A percentile compares a stretch with the other conserved stretches of the same genome.
phyloP scores from a whole-genome alignment of 257 asterid species.

The Leptodermis oblonga region DNA sequence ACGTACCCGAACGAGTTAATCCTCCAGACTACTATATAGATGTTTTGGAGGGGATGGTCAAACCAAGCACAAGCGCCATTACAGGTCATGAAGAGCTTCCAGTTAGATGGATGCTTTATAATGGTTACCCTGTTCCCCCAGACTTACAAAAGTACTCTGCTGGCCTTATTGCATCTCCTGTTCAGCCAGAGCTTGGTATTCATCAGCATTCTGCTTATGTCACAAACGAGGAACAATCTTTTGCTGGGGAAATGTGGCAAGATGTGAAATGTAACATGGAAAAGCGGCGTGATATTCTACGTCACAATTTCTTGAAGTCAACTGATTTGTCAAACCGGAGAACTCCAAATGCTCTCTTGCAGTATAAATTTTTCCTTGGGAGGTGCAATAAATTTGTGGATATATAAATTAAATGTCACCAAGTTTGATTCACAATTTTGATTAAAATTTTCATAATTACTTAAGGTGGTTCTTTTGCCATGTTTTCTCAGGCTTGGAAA shows the following conservation, averaged over 20 bases:
- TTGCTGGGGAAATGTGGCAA: conserved; percentile 63
- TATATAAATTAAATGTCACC: background rate
- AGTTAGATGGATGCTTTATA: conserved; percentile 79
- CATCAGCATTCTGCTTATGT: conserved; percentile 29
- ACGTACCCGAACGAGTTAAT: conserved; percentile 83
- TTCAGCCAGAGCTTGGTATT: conserved; percentile 22
- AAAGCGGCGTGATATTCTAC: conserved; percentile 45
- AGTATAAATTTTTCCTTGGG: conserved; percentile 67
- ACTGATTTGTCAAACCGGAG: conserved; percentile 73
- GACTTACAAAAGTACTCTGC: conserved; percentile 52
- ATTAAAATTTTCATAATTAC: background rate
- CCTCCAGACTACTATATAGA: conserved; percentile 92
- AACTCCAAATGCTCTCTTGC: conserved; percentile 60
- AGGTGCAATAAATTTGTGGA: conserved; percentile 38
- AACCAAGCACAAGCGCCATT: conserved; percentile 50
- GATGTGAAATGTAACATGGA: conserved; percentile 52
- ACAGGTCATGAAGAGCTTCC: conserved; percentile 70
- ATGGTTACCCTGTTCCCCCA: conserved; percentile 68
- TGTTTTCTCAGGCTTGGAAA: conserved; percentile 58
- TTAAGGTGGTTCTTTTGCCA: background rate
- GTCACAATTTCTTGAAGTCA: conserved; percentile 49
- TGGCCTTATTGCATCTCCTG: conserved; percentile 22
- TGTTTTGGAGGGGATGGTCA: conserved; percentile 81
- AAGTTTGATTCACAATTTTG: background rate
- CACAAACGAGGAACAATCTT: conserved; percentile 43